Percentiles rank a stretch among this genome's conserved stretches.
phyloP scores from a whole-genome alignment of 352 stramenopile species.

The Phytopythium cucurbitacearum region DNA sequence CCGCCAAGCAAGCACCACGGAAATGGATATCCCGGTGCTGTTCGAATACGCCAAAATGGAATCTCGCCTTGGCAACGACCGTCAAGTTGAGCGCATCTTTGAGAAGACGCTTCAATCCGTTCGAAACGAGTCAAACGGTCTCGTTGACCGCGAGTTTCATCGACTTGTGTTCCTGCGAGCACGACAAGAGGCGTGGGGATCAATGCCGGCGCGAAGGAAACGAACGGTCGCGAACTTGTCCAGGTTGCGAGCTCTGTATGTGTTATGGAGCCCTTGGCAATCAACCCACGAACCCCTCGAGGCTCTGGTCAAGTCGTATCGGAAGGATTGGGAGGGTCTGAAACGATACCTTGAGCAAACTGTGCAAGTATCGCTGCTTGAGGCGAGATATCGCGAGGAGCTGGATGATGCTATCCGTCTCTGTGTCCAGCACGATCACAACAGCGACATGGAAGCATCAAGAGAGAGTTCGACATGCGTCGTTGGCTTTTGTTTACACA shows the following conservation, averaged over 20 bases:
- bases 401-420: not conserved
- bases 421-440: too few species aligned
- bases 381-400: not conserved
- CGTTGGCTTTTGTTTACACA: constrained; percentile 54
- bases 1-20: constrained; percentile 1
- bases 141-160: constrained; percentile 26
- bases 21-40: constrained; percentile 23
- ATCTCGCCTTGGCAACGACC: constrained; percentile 30
- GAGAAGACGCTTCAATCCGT: constrained; percentile 46
- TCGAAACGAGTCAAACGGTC: not conserved
- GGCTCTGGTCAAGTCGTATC: constrained; percentile 26
- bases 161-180: constrained; percentile 49
- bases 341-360: constrained; percentile 7
- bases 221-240: constrained; percentile 4
- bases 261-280: constrained; percentile 25
- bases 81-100: constrained; percentile 47
- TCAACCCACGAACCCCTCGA: constrained; percentile 27
- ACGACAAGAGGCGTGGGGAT: constrained; percentile 28
- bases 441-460: not conserved
- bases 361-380: not conserved
- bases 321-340: constrained; percentile 12
- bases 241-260: constrained; percentile 24
- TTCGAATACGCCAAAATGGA: constrained; percentile 57
- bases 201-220: constrained; percentile 4
- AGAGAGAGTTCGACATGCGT: not conserved